Evolutionary conservation across 805 yeast genomes (phyloP).

Genomic region (Saccharomyces jurei): DNA sequence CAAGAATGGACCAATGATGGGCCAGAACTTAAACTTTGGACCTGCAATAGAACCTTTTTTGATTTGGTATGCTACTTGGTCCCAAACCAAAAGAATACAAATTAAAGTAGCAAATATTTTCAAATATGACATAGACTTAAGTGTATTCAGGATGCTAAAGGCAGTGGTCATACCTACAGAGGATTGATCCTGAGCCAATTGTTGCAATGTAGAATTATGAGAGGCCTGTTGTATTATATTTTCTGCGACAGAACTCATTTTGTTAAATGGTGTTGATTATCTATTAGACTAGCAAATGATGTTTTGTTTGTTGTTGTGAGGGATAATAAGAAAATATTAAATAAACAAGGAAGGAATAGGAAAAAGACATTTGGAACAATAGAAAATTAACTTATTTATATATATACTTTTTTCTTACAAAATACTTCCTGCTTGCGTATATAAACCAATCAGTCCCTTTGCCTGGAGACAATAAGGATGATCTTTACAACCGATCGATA

Average conservation of each 20-base stretch:
- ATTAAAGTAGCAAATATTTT: constrained; percentile 42
- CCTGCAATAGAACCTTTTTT: constrained; percentile 89
- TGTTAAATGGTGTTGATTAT: background rate
- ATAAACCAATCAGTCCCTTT: background rate
- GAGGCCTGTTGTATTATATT: background rate
- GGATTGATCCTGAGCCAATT: background rate
- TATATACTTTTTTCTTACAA: background rate
- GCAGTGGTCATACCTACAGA: background rate
- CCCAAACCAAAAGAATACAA: constrained; percentile 48
- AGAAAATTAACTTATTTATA: background rate
- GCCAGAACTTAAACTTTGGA: constrained; percentile 82
- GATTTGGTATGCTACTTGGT: constrained; percentile 69
- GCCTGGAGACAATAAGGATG: background rate
- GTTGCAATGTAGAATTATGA: background rate
- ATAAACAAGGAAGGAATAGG: background rate
- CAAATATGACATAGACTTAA: constrained; percentile 40
- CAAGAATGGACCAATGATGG: constrained; percentile 91
- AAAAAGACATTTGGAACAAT: background rate
- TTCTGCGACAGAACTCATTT: background rate
- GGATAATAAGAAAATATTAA: background rate
- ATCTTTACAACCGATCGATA: background rate
- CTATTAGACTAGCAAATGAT: background rate
- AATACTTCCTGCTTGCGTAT: background rate
- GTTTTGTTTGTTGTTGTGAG: background rate
- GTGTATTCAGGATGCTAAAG: background rate